These are phyloP conservation scores for Alternaria sp. DNA, from an alignment of 2,329 filamentous ascomycete species.

Conservation along the genomic window DNA sequence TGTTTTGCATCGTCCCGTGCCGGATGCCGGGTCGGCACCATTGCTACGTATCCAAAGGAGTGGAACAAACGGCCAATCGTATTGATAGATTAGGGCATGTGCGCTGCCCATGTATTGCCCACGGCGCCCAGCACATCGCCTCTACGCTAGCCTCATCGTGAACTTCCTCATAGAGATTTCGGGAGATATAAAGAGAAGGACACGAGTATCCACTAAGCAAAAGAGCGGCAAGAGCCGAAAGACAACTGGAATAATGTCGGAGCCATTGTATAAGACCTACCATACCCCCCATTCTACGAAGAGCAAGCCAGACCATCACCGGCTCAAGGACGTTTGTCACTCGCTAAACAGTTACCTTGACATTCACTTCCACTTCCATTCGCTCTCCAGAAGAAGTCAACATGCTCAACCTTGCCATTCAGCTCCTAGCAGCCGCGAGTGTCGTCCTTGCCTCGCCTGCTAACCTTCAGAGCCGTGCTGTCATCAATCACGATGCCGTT, in stretches of 20 bases:
- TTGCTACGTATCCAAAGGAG: slow-evolving; percentile 1
- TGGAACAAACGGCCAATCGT: slow-evolving; percentile 17
- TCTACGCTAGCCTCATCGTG: slow-evolving; percentile 9
- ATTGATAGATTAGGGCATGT: slow-evolving; percentile 12
- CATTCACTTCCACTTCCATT: neutral
- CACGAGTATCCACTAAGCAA: neutral
- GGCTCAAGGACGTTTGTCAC: neutral
- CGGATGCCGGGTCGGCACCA: slow-evolving; percentile 2
- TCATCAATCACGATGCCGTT: slow-evolving; percentile 58
- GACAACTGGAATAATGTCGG: neutral
- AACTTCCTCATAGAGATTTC: slow-evolving; percentile 10
- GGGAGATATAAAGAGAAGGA: neutral
- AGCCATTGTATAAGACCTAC: slow-evolving; percentile 8
- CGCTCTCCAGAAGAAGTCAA: slow-evolving; percentile 7
- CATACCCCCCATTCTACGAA: neutral
- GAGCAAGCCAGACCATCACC: neutral
- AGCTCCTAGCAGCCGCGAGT: slow-evolving; percentile 33
- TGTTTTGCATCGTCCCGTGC: slow-evolving; percentile 7
- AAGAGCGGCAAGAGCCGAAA: neutral
- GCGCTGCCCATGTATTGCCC: neutral
- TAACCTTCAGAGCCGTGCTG: slow-evolving; percentile 50
- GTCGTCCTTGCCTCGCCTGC: slow-evolving; percentile 38
- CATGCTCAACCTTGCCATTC: slow-evolving; percentile 40
- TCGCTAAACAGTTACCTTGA: neutral
- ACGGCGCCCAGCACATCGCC: neutral